phyloP scores from a whole-genome alignment of 176 grass and related monocot species.

The Eleusine indica region DNA sequence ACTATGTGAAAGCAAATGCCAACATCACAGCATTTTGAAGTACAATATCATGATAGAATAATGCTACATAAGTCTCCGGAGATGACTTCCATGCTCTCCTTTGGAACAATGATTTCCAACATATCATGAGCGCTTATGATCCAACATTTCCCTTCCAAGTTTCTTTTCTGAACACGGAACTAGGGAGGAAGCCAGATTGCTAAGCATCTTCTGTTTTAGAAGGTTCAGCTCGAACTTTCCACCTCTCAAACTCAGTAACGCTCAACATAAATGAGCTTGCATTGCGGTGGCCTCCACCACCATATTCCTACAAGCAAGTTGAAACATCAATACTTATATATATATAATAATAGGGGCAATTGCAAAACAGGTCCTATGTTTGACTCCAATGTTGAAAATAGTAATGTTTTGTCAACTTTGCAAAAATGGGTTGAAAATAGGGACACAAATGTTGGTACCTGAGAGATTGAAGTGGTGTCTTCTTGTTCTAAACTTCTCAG shows the following conservation, averaged over 20 bases:
- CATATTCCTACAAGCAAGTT: constrained; percentile 65
- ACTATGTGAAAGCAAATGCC: not conserved
- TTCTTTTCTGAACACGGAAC: constrained; percentile 20
- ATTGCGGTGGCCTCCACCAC: constrained; percentile 78
- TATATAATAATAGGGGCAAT: not conserved
- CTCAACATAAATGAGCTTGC: constrained; percentile 86
- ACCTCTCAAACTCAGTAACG: constrained; percentile 68
- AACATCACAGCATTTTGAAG: not conserved
- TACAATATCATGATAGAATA: not conserved
- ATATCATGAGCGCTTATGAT: not conserved
- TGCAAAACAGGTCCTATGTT: no score
- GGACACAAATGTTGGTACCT: not conserved
- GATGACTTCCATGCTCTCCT: not conserved
- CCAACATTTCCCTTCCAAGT: not conserved
- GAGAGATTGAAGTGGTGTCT: constrained; percentile 77
- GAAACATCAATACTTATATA: constrained; percentile 11
- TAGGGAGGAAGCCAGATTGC: not conserved
- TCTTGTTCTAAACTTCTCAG: constrained; percentile 80
- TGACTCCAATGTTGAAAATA: no score
- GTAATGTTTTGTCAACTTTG: no score
- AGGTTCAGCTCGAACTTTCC: constrained; percentile 57
- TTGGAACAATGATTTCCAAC: not conserved
- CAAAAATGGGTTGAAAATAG: not conserved
- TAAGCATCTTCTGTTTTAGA: constrained; percentile 13
- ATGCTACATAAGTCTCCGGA: not conserved